Evolutionary conservation across 768 basidiomycete species (phyloP).

Genomic region (Psilocybe cubensis): DNA sequence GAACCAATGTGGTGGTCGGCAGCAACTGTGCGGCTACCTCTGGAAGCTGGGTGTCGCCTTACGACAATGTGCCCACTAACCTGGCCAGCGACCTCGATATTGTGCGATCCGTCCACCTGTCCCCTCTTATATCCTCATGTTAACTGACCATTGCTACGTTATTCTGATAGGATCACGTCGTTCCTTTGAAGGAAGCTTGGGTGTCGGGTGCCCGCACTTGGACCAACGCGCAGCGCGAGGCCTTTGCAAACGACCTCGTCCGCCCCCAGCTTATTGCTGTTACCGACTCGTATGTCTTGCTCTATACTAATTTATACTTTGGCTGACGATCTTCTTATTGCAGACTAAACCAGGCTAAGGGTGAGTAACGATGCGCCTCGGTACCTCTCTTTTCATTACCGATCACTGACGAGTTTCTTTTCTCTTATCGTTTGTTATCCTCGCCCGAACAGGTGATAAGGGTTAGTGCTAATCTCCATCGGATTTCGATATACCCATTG

Average conservation of each 20-base stretch:
- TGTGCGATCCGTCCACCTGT: constrained; percentile 27
- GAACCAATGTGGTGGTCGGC: constrained; percentile 44
- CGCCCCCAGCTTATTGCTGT: constrained; percentile 59
- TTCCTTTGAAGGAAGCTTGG: constrained; percentile 63
- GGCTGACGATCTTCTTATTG: not conserved
- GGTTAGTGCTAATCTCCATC: no score
- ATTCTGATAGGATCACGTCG: constrained; percentile 54
- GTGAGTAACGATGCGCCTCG: constrained; percentile 27
- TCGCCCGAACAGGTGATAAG: constrained; percentile 52
- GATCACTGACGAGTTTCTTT: not conserved
- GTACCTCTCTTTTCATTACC: no score
- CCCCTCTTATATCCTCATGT: not conserved
- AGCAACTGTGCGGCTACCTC: constrained; percentile 46
- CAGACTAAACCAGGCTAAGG: constrained; percentile 52
- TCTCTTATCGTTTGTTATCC: not conserved
- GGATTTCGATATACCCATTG: not conserved
- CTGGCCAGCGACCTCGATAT: constrained; percentile 54
- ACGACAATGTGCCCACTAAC: constrained; percentile 49
- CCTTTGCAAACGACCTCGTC: constrained; percentile 58
- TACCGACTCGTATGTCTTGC: constrained; percentile 37
- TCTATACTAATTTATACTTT: not conserved
- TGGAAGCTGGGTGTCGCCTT: constrained; percentile 55
- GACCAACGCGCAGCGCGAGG: constrained; percentile 52
- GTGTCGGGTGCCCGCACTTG: constrained; percentile 56
- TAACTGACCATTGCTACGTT: not conserved